A percentile compares a stretch with the other conserved stretches of the same genome.
Conservation (phyloP, 2,329 filamentous ascomycete species). For the Dothideomycetes sp. region DNA sequence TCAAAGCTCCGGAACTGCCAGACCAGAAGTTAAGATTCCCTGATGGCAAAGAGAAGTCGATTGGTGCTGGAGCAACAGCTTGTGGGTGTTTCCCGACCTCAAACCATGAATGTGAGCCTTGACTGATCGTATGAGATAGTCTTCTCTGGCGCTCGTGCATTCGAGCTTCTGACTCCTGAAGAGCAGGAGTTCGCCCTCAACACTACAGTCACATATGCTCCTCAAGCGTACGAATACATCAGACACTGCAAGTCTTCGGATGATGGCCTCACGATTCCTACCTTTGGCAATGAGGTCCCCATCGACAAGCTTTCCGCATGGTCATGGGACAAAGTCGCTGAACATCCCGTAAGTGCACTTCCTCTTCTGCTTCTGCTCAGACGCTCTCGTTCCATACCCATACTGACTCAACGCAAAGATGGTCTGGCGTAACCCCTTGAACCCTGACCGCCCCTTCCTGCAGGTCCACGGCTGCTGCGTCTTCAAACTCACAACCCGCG, state of each 20-base stretch:
- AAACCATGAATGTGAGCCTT: too few relatives aligned
- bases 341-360: neutral
- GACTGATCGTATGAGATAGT: too few relatives aligned
- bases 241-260: slow-evolving; percentile 54
- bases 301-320: neutral
- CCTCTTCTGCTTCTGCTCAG: neutral
- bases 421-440: slow-evolving; percentile 66
- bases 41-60: too few relatives aligned
- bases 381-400: slow-evolving; percentile 37
- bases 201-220: slow-evolving; percentile 61
- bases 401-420: slow-evolving; percentile 59
- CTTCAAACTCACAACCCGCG: slow-evolving; percentile 53
- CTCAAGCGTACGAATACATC: slow-evolving; percentile 79
- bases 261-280: slow-evolving; percentile 58
- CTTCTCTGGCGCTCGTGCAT: too few relatives aligned
- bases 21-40: too few relatives aligned
- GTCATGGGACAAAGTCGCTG: neutral
- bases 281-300: slow-evolving; percentile 51
- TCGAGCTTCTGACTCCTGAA: too few relatives aligned
- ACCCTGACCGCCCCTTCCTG: slow-evolving; percentile 54
- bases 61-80: too few relatives aligned
- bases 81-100: too few relatives aligned
- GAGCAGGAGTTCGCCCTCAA: slow-evolving; percentile 58
- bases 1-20: too few relatives aligned
- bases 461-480: slow-evolving; percentile 66